Evolutionary conservation across 1,284 basidiomycete species (phyloP).

Genomic region (Retiboletus fuscus): DNA sequence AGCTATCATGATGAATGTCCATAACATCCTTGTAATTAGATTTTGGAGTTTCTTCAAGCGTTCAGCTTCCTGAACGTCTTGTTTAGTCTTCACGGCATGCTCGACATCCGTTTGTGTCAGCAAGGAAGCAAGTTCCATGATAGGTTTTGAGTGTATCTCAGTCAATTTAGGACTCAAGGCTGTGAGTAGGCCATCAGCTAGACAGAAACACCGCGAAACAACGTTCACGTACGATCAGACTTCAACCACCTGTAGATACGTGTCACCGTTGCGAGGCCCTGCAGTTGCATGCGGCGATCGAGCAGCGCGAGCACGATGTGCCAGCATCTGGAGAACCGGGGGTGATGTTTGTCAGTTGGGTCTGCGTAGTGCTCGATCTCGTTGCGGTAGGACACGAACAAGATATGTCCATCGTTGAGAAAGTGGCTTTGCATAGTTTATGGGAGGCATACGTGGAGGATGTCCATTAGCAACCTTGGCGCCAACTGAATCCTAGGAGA

Average conservation of each 20-base stretch:
- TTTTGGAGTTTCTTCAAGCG: constrained; percentile 82
- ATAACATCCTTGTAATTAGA: constrained; percentile 86
- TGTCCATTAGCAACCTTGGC: no score
- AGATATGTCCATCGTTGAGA: constrained; percentile 96
- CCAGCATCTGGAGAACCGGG: constrained; percentile 85
- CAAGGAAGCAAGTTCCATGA: constrained; percentile 12
- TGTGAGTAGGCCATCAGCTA: constrained; percentile 24
- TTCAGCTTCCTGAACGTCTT: constrained; percentile 60
- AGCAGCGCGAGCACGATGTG: constrained; percentile 84
- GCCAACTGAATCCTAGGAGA: no score
- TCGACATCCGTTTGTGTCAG: constrained; percentile 43
- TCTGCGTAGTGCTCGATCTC: constrained; percentile 99
- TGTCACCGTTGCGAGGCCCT: constrained; percentile 78
- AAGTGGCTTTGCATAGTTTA: constrained; percentile 99
- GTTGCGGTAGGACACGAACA: constrained; percentile 98
- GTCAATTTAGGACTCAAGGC: constrained; percentile 10
- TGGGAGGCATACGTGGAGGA: no score
- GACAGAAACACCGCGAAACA: background rate
- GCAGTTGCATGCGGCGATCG: constrained; percentile 84
- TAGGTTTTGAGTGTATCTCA: constrained; percentile 26
- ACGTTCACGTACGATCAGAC: constrained; percentile 33
- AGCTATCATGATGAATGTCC: constrained; percentile 97
- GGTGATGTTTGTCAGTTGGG: constrained; percentile 91
- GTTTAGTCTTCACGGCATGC: constrained; percentile 39
- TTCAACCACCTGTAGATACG: no score